Base-by-base conservation (phyloP, 176 grass and related monocot genomes). In the Musa acuminata region DNA sequence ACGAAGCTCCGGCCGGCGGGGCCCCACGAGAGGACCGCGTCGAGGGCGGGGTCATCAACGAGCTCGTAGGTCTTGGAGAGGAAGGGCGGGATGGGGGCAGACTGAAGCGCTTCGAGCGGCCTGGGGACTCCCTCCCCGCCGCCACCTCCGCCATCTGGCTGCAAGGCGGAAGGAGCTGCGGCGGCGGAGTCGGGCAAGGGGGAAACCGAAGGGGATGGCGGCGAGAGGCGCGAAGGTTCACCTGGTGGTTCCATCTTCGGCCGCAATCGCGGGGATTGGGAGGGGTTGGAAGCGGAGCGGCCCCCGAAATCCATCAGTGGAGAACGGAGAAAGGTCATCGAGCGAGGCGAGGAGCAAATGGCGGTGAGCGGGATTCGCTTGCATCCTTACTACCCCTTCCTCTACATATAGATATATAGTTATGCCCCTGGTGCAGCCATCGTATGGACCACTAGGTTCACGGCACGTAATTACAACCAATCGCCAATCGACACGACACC, bases 11-110 rank as follows among this genome's bases (percentile, higher is more conserved):
- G 89, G 11, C 90, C 95, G 2, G 86, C 66, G 0, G 82, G 55
- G 17, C 80, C 82, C 95, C 95, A 99, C 27, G 95, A 87, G 83
- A 99, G 80, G 86, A 91, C 80, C 9, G 80, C 51, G 83, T 99
- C 88, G 16, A 99, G 71, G 17, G 77, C 80, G 62, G 88, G 82
- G 48, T 99, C 86, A 22, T 75, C 80, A 49, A 99, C 90, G 24
- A 99, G 84, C 59, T 99, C 90, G 73, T 87, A 99, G 5, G 90
- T 99, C 88, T 99, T 99, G 72, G 90, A 89, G 8, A 94, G 82
- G 84, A 99, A 99, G 5, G 90, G 90, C 48, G 88, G 84, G 67
- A 87, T 83, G 17, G 87, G 88, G 20, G 78, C 64, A 17, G 82
- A 81, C 55, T 85, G 88, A 58, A 99, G 88, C 53, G 84, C 80